These are phyloP conservation scores for Botryosphaeria agaves DNA, from an alignment of 2,329 filamentous ascomycete species.

Conservation along the genomic window DNA sequence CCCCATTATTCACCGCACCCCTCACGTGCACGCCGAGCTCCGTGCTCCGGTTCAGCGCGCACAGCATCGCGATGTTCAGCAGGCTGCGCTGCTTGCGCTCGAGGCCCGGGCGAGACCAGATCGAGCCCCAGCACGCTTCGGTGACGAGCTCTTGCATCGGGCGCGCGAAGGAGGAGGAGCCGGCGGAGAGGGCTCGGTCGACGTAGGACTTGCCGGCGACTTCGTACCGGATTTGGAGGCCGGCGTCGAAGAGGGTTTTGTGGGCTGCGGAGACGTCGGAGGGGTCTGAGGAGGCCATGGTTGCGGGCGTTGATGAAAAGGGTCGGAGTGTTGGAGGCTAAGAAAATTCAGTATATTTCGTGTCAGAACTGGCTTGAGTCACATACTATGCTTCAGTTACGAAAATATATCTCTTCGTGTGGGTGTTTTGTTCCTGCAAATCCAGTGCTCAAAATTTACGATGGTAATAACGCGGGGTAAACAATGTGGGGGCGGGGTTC, in stretches of 20 bases:
- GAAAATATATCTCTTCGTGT: no score
- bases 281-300: not conserved
- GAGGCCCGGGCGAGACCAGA: conserved; percentile 46
- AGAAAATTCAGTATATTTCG: no score
- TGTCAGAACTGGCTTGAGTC: no score
- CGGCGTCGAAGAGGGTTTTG: conserved; percentile 41
- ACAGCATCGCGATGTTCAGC: conserved; percentile 48
- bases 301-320: not conserved
- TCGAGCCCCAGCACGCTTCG: conserved; percentile 46
- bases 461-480: no score
- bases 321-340: no score
- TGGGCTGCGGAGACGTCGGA: conserved; percentile 18
- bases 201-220: conserved; percentile 47
- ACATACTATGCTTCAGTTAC: no score
- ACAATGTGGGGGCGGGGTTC: no score
- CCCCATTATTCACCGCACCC: conserved; percentile 45
- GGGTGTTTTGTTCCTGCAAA: no score
- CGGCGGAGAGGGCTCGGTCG: conserved; percentile 36
- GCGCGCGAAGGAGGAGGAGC: conserved; percentile 38
- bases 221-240: conserved; percentile 39
- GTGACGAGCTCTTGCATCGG: conserved; percentile 47
- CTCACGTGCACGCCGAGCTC: conserved; percentile 46
- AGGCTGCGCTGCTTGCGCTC: conserved; percentile 42
- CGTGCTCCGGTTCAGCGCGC: conserved; percentile 39
- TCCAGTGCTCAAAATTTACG: no score